Conservation (phyloP, 108 stramenopile species). For the Nitzschia palea region DNA sequence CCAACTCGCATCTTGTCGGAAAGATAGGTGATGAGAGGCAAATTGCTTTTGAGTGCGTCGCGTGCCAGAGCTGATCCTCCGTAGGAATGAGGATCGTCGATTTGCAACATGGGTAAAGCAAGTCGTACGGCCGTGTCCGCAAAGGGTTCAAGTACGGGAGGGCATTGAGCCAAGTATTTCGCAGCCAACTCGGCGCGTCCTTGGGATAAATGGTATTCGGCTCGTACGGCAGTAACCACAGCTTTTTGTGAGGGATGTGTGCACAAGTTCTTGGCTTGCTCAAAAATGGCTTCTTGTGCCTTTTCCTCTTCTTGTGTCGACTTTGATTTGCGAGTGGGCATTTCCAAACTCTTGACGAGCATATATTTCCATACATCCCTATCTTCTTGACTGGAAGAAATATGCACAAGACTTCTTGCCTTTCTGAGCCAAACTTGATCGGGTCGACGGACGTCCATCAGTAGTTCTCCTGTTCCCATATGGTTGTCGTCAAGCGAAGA, state of each 20-base stretch:
- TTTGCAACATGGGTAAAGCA: slow-evolving; percentile 69
- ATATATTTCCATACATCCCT: slow-evolving; percentile 87
- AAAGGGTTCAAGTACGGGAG: slow-evolving; percentile 72
- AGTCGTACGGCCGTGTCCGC: slow-evolving; percentile 77
- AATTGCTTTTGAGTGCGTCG: slow-evolving; percentile 65
- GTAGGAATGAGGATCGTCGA: slow-evolving; percentile 51
- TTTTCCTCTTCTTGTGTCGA: slow-evolving; percentile 62
- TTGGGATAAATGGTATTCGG: slow-evolving; percentile 79
- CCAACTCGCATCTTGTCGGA: slow-evolving; percentile 76
- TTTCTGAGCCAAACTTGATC: slow-evolving; percentile 90
- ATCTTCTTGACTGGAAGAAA: slow-evolving; percentile 84
- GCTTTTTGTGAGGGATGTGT: slow-evolving; percentile 81
- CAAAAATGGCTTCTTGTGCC: slow-evolving; percentile 71
- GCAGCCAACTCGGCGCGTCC: slow-evolving; percentile 75
- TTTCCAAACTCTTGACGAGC: slow-evolving; percentile 63
- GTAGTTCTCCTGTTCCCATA: slow-evolving; percentile 59
- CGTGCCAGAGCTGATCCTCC: slow-evolving; percentile 62
- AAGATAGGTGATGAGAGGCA: slow-evolving; percentile 76
- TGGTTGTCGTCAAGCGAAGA: slow-evolving; percentile 35
- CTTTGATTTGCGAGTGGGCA: slow-evolving; percentile 8
- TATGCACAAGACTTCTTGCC: slow-evolving; percentile 72
- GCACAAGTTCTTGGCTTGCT: slow-evolving; percentile 79
- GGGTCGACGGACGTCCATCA: slow-evolving; percentile 86
- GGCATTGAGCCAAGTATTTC: slow-evolving; percentile 81
- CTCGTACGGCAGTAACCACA: slow-evolving; percentile 74